Evolutionary conservation across 192 early-diverging fungal species (phyloP).

Genomic region (Gryganskiella cystojenkinii): DNA sequence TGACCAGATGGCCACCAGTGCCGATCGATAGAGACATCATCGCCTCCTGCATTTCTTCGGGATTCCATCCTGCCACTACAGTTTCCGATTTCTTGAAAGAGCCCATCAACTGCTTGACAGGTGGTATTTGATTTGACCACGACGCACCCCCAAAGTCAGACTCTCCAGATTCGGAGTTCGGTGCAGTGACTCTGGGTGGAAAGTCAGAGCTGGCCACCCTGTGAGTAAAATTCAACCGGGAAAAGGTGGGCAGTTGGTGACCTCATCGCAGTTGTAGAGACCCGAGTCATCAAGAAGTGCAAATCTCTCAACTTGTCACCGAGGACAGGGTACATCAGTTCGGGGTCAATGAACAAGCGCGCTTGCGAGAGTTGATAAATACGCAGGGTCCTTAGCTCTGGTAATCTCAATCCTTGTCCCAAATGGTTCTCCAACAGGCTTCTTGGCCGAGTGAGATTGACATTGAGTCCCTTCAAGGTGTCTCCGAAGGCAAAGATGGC

Average conservation of each 20-base stretch:
- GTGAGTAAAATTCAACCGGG: background rate
- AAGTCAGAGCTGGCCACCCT: background rate
- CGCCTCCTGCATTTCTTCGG: no score
- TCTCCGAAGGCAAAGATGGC: background rate
- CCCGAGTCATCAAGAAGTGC: background rate
- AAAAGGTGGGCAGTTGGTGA: background rate
- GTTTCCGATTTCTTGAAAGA: no score
- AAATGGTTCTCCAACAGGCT: background rate
- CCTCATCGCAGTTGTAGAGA: background rate
- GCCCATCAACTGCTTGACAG: no score
- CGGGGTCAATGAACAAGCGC: background rate
- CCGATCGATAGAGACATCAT: background rate
- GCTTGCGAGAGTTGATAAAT: background rate
- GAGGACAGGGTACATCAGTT: background rate
- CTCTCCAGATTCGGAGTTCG: background rate
- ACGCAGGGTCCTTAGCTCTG: background rate
- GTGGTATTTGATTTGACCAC: background rate
- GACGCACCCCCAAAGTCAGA: no score
- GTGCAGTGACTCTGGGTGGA: constrained; percentile 7
- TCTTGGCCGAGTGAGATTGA: background rate
- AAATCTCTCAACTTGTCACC: background rate
- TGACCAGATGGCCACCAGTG: background rate
- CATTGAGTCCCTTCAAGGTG: background rate
- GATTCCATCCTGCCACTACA: no score
- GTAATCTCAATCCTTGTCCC: background rate